These are phyloP conservation scores for Moricandia moricandioides DNA, from an alignment of 345 rosid species.

Conservation along the genomic window DNA sequence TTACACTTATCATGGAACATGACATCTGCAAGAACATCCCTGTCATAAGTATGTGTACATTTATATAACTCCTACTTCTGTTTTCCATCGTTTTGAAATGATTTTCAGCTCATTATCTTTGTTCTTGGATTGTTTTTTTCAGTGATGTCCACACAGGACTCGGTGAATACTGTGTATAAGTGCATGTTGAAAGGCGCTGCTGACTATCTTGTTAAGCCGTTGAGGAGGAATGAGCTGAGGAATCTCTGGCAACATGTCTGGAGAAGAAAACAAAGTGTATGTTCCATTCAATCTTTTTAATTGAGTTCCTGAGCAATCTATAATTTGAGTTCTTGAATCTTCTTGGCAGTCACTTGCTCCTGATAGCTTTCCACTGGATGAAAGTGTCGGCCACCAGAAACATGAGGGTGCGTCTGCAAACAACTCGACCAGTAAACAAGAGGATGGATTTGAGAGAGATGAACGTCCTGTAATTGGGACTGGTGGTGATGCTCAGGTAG, in stretches of 20 bases:
- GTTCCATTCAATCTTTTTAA: slow-evolving; percentile 25
- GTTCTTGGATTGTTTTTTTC: slow-evolving; percentile 22
- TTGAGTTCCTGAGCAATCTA: slow-evolving; percentile 21
- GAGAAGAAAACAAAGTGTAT: slow-evolving; percentile 79
- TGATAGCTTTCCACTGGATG: slow-evolving; percentile 51
- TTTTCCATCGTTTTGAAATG: too few relatives aligned
- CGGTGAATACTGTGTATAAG: slow-evolving; percentile 80
- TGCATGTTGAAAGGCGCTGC: slow-evolving; percentile 95
- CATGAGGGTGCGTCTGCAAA: slow-evolving; percentile 45
- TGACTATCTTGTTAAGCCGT: slow-evolving; percentile 92
- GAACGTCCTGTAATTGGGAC: slow-evolving; percentile 46
- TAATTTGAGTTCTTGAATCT: slow-evolving; percentile 26
- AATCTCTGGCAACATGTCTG: slow-evolving; percentile 98
- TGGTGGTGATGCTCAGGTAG: slow-evolving; percentile 82
- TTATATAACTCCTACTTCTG: neutral
- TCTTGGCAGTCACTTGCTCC: slow-evolving; percentile 42
- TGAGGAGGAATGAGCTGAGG: slow-evolving; percentile 86
- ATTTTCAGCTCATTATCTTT: neutral
- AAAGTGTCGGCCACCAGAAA: slow-evolving; percentile 66
- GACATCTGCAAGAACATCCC: slow-evolving; percentile 87
- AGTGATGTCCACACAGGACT: slow-evolving; percentile 96
- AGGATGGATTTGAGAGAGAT: slow-evolving; percentile 34
- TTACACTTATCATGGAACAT: slow-evolving; percentile 85
- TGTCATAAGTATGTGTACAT: slow-evolving; percentile 66
- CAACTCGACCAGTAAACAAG: too few relatives aligned